Base-by-base conservation (phyloP, 129 eudicot genomes). In the Chrysanthemum lavandulifolium region DNA sequence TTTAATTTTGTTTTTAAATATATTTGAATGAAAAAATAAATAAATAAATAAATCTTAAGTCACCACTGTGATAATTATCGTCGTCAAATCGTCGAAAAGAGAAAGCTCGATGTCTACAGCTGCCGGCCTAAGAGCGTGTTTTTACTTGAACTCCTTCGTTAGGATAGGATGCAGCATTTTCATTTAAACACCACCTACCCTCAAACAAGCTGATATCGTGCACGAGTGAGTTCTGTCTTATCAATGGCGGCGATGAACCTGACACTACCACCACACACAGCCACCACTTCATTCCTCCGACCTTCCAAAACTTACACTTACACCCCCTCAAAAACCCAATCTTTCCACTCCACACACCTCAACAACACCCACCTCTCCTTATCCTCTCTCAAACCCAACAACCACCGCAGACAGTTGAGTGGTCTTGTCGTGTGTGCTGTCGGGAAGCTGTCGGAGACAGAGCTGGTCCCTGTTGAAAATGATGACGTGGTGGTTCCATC, bases 391-490 rank as follows among this genome's bases (percentile, higher is more conserved):
- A 69, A 52, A 62, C 71, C 63, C 83, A 70, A 23, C n/a, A 36
- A 25, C 43, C 82, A 6, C 5, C 66, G 73, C 59, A 85, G 82
- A 47, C 73, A 67, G 16, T 62, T 43, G 15, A 57, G 2, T 40
- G 10, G 49, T 71, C 19, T 82, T 69, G 62, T 80, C 76, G 94
- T 88, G 63, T 82, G 88, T 4, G 95, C 97, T 53, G 68, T 91
- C 57, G 84, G 67, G 49, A 88, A 86, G 65, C 87, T 95, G 1
- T 76, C 97, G 9, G 97, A 91, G 0, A 43, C 88, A 3, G 90
- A 81, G 14, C 51, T 61, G 10, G 80, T 86, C 58, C 13, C 79
- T 12, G 84, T 90, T 10, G 86, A 77, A 45, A 11, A 83, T 33
- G 91, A 72, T 18, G 83, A 25, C 13, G 27, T 86, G 31, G 47